Evolutionary conservation across 108 stramenopile species (phyloP).

Genomic region (Pseudonitzschia multistriata): DNA sequence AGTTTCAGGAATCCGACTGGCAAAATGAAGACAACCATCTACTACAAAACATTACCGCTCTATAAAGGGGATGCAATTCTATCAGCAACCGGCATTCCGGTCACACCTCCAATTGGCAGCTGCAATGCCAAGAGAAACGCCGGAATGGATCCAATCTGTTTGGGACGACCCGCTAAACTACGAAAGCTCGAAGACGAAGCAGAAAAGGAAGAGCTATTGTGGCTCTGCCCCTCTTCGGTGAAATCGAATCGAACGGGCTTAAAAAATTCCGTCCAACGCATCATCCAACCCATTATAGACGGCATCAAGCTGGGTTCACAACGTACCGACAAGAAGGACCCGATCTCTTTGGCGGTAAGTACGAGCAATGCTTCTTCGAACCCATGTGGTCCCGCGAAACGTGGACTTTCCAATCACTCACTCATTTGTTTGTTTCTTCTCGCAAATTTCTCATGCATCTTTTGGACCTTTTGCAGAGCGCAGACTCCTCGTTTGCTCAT

Average conservation of each 20-base stretch:
- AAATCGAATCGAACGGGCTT: constrained; percentile 58
- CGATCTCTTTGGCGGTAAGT: constrained; percentile 86
- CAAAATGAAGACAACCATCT: neutral
- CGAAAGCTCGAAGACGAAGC: neutral
- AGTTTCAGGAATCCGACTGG: neutral
- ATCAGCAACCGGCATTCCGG: neutral
- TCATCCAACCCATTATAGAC: constrained; percentile 80
- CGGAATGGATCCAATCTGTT: neutral
- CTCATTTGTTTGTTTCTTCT: neutral
- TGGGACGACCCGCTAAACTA: constrained; percentile 7
- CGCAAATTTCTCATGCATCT: no score
- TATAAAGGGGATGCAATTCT: neutral
- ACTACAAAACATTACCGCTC: constrained; percentile 10
- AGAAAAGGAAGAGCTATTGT: neutral
- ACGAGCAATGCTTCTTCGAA: neutral
- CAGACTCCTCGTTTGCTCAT: neutral
- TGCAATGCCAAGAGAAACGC: neutral
- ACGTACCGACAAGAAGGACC: constrained; percentile 64
- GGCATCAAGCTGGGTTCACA: constrained; percentile 43
- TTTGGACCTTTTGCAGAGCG: no score
- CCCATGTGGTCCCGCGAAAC: neutral
- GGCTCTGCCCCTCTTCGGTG: constrained; percentile 56
- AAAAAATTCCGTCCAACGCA: constrained; percentile 79
- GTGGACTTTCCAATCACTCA: neutral
- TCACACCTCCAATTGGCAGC: neutral